Evolutionary conservation across 768 basidiomycete species (phyloP).

Genomic region (Sutorius australiensis): DNA sequence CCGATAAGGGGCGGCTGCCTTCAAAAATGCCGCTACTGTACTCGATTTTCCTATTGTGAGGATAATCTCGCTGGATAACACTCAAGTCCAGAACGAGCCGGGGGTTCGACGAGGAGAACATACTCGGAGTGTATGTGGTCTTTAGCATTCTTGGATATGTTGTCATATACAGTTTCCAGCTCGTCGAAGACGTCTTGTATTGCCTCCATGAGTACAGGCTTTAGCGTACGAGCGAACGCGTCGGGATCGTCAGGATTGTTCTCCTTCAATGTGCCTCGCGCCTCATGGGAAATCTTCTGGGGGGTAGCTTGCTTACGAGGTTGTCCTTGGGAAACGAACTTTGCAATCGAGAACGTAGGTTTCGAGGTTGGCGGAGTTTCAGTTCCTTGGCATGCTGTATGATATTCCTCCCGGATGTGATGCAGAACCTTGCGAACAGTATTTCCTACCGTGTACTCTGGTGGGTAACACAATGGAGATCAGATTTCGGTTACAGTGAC

Average conservation of each 20-base stretch:
- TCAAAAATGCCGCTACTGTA: slow-evolving; percentile 92
- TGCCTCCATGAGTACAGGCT: slow-evolving; percentile 94
- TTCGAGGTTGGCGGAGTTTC: slow-evolving; percentile 36
- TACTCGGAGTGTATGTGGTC: slow-evolving; percentile 99
- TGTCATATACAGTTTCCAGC: slow-evolving; percentile 92
- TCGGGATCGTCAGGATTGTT: slow-evolving; percentile 74
- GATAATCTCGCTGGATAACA: slow-evolving; percentile 76
- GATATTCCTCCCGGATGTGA: slow-evolving; percentile 92
- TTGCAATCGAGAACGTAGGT: slow-evolving; percentile 66
- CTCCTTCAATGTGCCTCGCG: slow-evolving; percentile 57
- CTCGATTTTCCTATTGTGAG: slow-evolving; percentile 90
- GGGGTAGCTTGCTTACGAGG: slow-evolving; percentile 45
- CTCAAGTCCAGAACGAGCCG: not conserved
- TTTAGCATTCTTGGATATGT: slow-evolving; percentile 87
- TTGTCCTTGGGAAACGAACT: slow-evolving; percentile 79
- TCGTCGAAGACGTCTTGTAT: slow-evolving; percentile 97
- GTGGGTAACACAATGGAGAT: not conserved
- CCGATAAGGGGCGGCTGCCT: slow-evolving; percentile 81
- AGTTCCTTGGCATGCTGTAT: slow-evolving; percentile 63
- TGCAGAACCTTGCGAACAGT: slow-evolving; percentile 90
- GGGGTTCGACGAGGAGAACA: slow-evolving; percentile 29
- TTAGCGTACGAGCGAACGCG: slow-evolving; percentile 71
- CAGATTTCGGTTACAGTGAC: slow-evolving; percentile 3
- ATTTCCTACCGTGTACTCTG: slow-evolving; percentile 94
- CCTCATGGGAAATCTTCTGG: slow-evolving; percentile 42